phyloP scores from a whole-genome alignment of 495 filamentous ascomycete genomes.

The Gamarada debralockiae region DNA sequence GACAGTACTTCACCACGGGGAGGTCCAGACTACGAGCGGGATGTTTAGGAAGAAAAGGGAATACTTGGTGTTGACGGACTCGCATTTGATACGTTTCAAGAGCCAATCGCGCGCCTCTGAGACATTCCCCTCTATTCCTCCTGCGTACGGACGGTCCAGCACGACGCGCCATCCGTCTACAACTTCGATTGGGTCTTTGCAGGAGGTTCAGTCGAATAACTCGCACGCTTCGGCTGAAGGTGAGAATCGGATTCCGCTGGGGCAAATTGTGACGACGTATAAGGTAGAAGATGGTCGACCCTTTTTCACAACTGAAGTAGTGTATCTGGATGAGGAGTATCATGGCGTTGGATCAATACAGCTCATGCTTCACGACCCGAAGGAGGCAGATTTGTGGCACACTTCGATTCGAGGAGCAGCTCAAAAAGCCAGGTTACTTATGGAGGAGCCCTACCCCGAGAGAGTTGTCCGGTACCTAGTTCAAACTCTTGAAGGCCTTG shows the following conservation, averaged over 20 bases:
- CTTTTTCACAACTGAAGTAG: constrained; percentile 76
- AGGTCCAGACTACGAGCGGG: constrained; percentile 74
- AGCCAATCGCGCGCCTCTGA: constrained; percentile 67
- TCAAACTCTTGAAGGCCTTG: constrained; percentile 57
- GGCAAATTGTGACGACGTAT: constrained; percentile 73
- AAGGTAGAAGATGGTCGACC: constrained; percentile 74
- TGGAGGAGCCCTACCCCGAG: constrained; percentile 51
- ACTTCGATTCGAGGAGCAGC: constrained; percentile 60
- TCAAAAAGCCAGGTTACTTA: constrained; percentile 45
- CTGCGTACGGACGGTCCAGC: constrained; percentile 36
- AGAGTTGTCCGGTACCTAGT: constrained; percentile 62
- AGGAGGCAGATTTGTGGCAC: constrained; percentile 74
- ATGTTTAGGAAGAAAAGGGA: constrained; percentile 84
- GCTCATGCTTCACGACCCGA: constrained; percentile 68
- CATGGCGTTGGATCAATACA: constrained; percentile 56
- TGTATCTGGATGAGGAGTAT: constrained; percentile 68
- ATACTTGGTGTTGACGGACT: constrained; percentile 86
- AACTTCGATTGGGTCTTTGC: constrained; percentile 55
- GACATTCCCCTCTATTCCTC: constrained; percentile 50
- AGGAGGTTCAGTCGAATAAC: constrained; percentile 51
- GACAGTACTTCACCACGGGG: constrained; percentile 47
- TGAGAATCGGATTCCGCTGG: constrained; percentile 60
- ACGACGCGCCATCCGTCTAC: constrained; percentile 48
- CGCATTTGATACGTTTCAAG: constrained; percentile 79
- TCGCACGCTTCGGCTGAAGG: constrained; percentile 39